Base-by-base conservation (phyloP, 345 rosid species). In the Brassica carinata region DNA sequence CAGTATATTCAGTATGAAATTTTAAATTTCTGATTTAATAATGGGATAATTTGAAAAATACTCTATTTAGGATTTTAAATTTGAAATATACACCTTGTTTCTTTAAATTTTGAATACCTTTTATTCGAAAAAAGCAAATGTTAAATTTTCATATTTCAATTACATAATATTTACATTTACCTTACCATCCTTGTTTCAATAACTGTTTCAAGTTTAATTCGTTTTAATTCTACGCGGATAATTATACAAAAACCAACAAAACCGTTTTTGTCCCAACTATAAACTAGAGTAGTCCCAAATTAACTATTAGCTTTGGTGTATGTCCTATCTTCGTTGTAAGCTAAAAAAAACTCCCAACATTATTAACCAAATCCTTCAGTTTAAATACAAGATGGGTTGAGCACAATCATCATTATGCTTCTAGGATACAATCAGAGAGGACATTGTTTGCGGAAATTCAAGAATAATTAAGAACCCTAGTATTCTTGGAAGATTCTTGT, bases 401-500 rank as follows among this genome's bases (percentile, higher is more conserved):
- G 71, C 48, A 70, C 53, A 81, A 53, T 70, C 30, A 53, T 70
- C 72, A 31, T 38, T 31, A 38, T 75, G 72, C 80, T 75, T 64
- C 45, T 51, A 62, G 23, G 76, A 81, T 64, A 36, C 72, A 81
- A 70, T 18, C 68, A 69, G 58, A 69, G 83, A 80, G 33, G 66
- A 64, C 61, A 80, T 8, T 75, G 79, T 80, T 48, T 75, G 76
- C 57, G 83, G 72, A 51, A 29, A n/a, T 53, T 70, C 76, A 62
- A 69, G 61, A 80, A 69, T 38, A 23, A 23, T 23, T 23, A 63
- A 63, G 13, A 80, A 80, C 19, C 51, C 72, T 59, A 64, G 27
- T 75, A 53, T 53, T 80, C 76, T 69, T 75, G 72, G 10, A 70
- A 36, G 62, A 69, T 75, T 81, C 76, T 81, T 75, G 19, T 80